Base-by-base conservation (phyloP, 163 green algal species). In the Prototheca cutis region DNA sequence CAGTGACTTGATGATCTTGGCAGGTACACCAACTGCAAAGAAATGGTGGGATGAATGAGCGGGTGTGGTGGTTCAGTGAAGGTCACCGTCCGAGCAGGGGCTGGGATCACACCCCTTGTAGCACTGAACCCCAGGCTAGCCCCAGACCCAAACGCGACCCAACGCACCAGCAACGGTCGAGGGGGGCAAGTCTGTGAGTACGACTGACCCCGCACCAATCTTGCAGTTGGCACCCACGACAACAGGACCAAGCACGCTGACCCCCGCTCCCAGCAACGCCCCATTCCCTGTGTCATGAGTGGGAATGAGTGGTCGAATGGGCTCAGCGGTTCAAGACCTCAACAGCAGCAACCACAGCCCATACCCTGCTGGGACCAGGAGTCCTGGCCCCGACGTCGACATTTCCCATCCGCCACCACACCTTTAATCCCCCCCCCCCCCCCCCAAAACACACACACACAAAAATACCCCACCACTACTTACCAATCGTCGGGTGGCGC, bases 251-350 rank as follows among this genome's bases (percentile, higher is more conserved):
- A 98, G 73, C 53, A 98, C 80, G 6, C 64, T 87, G 7, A 88
- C 90, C 2, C 90, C 91, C 21, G 92, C 91, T 3, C 92, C 92
- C 24, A 98, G 78, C 54, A 98, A 73, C 55, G 96, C 92, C 18
- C 90, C 90, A 49, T 96, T 78, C 1, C 84, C 81, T 81, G n/a
- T n/a, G n/a, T n/a, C n/a, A n/a, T n/a, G n/a, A n/a, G n/a, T n/a
- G 61, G 53, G 65, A 6, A 56, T 45, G 36, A 45, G 17, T 21
- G 1, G 36, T 10, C 13, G 1, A 15, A 15, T 10, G 36, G 36
- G 36, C 0, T 1, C 0, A 45, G 36, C 13, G 36, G 36, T 15
- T 2, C 13, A 45, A 45, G 36, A 45, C 36, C 36, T 45, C 13
- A 10, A 45, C 36, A 10, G 36, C 36, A 45, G 13, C 17, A 15